Evolutionary conservation across 257 asterid species (phyloP).

Genomic region (Penstemon barbatus): DNA sequence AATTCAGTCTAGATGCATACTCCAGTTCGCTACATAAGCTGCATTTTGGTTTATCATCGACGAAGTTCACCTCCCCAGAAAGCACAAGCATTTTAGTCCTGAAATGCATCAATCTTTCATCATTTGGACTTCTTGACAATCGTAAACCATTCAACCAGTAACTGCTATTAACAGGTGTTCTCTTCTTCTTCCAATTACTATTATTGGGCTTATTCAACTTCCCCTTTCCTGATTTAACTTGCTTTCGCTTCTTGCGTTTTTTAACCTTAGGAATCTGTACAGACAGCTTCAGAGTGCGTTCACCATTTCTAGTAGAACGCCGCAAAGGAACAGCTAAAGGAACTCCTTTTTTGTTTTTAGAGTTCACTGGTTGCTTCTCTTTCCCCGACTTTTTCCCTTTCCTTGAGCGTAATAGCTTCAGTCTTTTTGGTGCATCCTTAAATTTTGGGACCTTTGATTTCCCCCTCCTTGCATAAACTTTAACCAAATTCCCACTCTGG

Average conservation of each 20-base stretch:
- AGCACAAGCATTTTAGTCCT: constrained; percentile 55
- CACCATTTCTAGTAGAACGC: constrained; percentile 84
- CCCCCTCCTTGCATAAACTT: constrained; percentile 38
- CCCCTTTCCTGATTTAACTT: constrained; percentile 43
- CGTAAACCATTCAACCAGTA: constrained; percentile 86
- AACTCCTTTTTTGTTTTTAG: constrained; percentile 42
- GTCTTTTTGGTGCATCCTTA: constrained; percentile 46
- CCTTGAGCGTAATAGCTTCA: constrained; percentile 40
- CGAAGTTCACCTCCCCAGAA: constrained; percentile 44
- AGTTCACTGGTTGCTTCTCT: constrained; percentile 41
- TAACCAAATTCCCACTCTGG: constrained; percentile 41
- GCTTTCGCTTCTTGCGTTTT: constrained; percentile 49
- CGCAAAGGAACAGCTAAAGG: constrained; percentile 65
- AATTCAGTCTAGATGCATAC: constrained; percentile 50
- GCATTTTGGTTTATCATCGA: constrained; percentile 55
- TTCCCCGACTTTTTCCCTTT: constrained; percentile 45
- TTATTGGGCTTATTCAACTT: constrained; percentile 42
- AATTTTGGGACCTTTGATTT: constrained; percentile 34
- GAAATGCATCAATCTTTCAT: constrained; percentile 53
- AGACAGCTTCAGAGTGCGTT: constrained; percentile 39
- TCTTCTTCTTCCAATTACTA: constrained; percentile 54
- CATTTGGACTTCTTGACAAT: constrained; percentile 62
- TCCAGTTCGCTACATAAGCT: constrained; percentile 73
- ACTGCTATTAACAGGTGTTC: constrained; percentile 50
- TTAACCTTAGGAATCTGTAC: constrained; percentile 45